Evolutionary conservation across 768 basidiomycete genomes (phyloP).

Genomic region (Candolleomyces eurysporus): DNA sequence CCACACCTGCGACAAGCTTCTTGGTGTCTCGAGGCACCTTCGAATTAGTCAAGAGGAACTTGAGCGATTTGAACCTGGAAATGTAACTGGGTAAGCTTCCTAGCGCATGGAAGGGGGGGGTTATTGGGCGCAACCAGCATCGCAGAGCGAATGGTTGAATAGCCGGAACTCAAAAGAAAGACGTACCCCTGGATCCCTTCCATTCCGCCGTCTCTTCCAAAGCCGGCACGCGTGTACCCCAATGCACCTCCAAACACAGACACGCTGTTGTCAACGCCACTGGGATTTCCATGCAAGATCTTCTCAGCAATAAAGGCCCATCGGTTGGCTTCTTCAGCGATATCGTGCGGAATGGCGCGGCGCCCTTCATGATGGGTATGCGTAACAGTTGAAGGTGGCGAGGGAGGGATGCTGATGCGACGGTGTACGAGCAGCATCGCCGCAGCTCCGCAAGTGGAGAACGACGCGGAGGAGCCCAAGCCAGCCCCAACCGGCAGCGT

Average conservation of each 20-base stretch:
- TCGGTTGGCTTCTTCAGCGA: constrained; percentile 81
- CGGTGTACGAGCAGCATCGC: constrained; percentile 74
- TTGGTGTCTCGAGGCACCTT: constrained; percentile 94
- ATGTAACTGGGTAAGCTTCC: constrained; percentile 12
- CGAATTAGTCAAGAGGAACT: constrained; percentile 91
- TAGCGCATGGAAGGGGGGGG: background rate
- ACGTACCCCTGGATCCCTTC: constrained; percentile 81
- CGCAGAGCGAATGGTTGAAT: background rate
- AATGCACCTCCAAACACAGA: constrained; percentile 91
- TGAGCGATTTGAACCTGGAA: constrained; percentile 82
- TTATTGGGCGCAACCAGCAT: background rate
- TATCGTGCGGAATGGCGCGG: constrained; percentile 55
- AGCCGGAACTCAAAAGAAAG: constrained; percentile 5
- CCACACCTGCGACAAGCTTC: constrained; percentile 88
- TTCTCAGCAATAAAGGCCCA: constrained; percentile 97
- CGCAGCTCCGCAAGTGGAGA: constrained; percentile 83
- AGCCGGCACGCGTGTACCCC: constrained; percentile 81
- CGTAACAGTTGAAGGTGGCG: constrained; percentile 55
- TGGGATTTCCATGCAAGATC: constrained; percentile 94
- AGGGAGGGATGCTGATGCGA: constrained; percentile 59
- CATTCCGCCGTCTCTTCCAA: constrained; percentile 78
- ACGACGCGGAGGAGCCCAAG: constrained; percentile 95
- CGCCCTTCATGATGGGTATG: constrained; percentile 60
- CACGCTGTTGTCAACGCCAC: constrained; percentile 96
- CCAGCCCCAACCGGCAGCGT: constrained; percentile 94